These are phyloP conservation scores for Plasmodium reichenowi DNA, from an alignment of 169 alveolate species.

Conservation along the genomic window DNA sequence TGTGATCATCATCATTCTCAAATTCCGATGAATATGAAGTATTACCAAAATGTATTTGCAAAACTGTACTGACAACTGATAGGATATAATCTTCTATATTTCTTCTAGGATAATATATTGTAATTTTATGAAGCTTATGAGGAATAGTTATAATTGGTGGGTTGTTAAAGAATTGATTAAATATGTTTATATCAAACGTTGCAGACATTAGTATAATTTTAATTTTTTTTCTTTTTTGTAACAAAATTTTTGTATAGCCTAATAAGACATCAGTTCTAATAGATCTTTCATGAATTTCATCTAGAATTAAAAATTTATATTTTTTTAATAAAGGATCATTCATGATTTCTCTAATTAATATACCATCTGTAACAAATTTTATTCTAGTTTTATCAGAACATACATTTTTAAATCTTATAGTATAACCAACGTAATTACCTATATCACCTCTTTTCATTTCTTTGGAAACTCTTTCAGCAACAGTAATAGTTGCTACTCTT, in stretches of 20 bases:
- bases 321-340: constrained; percentile 86
- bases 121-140: constrained; percentile 73
- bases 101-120: constrained; percentile 84
- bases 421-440: constrained; percentile 93
- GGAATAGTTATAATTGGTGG: constrained; percentile 69
- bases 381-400: constrained; percentile 90
- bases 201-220: constrained; percentile 96
- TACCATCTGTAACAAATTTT: constrained; percentile 95
- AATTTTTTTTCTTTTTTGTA: constrained; percentile 86
- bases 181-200: constrained; percentile 90
- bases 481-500: constrained; percentile 94
- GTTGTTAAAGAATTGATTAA: constrained; percentile 86
- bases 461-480: constrained; percentile 91
- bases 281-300: constrained; percentile 97
- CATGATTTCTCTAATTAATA: constrained; percentile 94
- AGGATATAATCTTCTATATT: constrained; percentile 90
- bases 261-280: constrained; percentile 93
- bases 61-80: constrained; percentile 80
- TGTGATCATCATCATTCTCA: background rate
- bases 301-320: constrained; percentile 92
- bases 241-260: constrained; percentile 89
- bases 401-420: constrained; percentile 92
- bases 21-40: constrained; percentile 33
- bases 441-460: constrained; percentile 86
- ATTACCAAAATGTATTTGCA: constrained; percentile 85